Conservation (phyloP, 2,329 filamentous ascomycete species). For the Sporothrix inflata region DNA sequence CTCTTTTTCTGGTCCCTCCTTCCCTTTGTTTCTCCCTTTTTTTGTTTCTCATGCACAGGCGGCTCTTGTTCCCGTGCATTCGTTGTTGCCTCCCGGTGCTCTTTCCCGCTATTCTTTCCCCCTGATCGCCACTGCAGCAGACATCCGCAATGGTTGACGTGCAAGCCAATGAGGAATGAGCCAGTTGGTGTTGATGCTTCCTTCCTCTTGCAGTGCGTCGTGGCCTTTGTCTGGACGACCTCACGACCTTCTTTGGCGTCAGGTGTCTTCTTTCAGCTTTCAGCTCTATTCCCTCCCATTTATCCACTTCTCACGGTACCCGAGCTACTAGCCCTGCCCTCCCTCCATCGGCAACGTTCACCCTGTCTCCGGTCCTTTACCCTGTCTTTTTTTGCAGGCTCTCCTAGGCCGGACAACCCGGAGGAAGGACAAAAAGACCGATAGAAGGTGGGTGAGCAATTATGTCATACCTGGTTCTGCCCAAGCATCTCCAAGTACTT, state of each 20-base stretch:
- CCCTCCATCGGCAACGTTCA: constrained; percentile 17
- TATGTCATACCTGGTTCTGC: neutral
- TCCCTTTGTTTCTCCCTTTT: neutral
- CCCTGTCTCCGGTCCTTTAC: neutral
- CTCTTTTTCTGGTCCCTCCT: neutral
- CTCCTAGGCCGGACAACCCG: neutral
- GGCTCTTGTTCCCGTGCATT: neutral
- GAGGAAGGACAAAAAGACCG: neutral
- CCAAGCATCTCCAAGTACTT: neutral
- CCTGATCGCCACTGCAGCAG: constrained; percentile 3
- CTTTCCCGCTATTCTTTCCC: neutral
- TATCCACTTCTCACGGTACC: constrained; percentile 2
- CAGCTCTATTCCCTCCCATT: neutral
- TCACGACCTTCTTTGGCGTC: neutral
- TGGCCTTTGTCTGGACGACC: neutral
- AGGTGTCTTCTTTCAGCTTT: neutral
- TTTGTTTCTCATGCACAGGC: neutral
- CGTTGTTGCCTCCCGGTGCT: neutral
- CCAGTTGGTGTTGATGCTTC: neutral
- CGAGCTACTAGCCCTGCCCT: neutral
- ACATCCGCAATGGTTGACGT: neutral
- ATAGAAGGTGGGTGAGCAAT: neutral
- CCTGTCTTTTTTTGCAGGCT: neutral
- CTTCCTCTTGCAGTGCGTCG: neutral
- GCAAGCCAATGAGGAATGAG: neutral